phyloP scores from a whole-genome alignment of 441 rosid species.

The Cnidoscolus chayamansa region DNA sequence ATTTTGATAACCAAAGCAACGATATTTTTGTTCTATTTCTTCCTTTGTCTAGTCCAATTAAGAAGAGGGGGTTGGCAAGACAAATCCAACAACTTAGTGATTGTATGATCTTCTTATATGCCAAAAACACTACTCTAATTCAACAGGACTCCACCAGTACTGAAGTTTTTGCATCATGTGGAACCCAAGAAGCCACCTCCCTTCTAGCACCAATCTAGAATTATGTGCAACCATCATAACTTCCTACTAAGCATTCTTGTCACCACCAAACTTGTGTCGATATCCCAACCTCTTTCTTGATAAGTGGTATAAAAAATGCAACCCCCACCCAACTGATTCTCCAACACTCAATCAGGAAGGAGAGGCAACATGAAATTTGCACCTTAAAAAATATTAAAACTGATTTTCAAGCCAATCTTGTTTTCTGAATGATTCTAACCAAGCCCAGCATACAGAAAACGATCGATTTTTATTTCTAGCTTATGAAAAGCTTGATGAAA shows the following conservation, averaged over 20 bases:
- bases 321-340: not conserved
- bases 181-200: not conserved
- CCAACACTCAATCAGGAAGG: not conserved
- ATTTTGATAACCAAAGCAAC: not conserved
- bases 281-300: not conserved
- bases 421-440: too few relatives aligned
- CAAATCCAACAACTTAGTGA: too few relatives aligned
- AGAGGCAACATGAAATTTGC: not conserved
- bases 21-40: not conserved
- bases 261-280: too few relatives aligned
- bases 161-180: not conserved
- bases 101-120: not conserved
- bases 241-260: not conserved
- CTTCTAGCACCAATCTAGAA: not conserved
- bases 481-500: not conserved
- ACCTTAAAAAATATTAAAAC: not conserved
- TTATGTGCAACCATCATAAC: not conserved
- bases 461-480: not conserved
- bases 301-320: not conserved
- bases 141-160: not conserved
- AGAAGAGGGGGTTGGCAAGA: not conserved
- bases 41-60: too few relatives aligned
- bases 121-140: not conserved
- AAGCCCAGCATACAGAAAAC: constrained; percentile 2
- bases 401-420: not conserved